phyloP scores from a whole-genome alignment of 148 eudicot species.

The Nyssa sinensis region DNA sequence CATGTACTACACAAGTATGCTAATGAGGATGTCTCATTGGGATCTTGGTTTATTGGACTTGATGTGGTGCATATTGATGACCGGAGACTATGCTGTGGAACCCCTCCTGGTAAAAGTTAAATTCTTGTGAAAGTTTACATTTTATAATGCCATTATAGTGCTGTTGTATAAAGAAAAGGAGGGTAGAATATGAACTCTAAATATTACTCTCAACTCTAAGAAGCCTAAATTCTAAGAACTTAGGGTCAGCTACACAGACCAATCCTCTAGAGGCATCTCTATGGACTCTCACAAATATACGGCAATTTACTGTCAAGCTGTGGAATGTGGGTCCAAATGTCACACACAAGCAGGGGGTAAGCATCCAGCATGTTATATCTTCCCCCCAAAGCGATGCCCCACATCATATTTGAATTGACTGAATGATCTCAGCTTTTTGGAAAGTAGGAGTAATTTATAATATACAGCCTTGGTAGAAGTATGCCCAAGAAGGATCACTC shows the following conservation, averaged over 20 bases:
- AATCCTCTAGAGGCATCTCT: not conserved
- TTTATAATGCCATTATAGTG: not conserved
- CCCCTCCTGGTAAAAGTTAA: conserved; percentile 62
- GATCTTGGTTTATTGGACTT: conserved; percentile 72
- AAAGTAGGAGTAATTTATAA: not conserved
- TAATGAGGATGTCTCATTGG: conserved; percentile 73
- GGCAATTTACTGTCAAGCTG: conserved; percentile 4
- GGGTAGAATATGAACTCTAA: not conserved
- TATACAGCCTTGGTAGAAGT: not conserved
- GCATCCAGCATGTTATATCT: not conserved
- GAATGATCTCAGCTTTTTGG: not conserved
- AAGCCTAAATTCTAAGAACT: not conserved
- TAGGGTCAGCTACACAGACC: not conserved
- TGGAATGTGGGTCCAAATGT: not conserved
- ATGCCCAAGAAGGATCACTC: not conserved
- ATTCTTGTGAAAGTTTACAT: not conserved
- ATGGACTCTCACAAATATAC: not conserved
- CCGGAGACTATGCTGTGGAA: conserved; percentile 65
- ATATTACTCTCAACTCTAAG: not conserved
- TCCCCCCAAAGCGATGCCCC: not conserved
- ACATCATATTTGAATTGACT: not conserved
- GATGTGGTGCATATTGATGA: conserved; percentile 72
- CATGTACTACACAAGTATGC: conserved; percentile 65
- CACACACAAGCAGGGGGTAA: not conserved
- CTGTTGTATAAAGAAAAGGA: not conserved